Evolutionary conservation across 2,329 filamentous ascomycete genomes (phyloP).

Genomic region (Xylaria sp.): DNA sequence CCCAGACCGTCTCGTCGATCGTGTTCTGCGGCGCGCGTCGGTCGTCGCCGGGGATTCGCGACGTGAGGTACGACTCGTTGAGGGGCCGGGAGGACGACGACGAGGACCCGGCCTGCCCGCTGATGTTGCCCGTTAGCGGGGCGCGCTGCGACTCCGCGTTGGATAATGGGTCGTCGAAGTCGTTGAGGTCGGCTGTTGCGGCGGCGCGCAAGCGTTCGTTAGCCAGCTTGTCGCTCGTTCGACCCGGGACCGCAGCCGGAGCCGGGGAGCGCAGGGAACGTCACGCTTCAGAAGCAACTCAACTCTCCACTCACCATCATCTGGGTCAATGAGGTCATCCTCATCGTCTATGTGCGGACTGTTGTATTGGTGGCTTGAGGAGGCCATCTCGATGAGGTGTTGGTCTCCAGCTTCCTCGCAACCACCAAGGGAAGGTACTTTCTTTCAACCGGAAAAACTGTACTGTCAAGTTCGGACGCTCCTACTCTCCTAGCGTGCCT

Average conservation of each 20-base stretch:
- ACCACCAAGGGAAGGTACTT: not conserved
- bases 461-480: not conserved
- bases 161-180: conserved; percentile 88
- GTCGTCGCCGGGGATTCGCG: conserved; percentile 91
- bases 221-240: conserved; percentile 15
- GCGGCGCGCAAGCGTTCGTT: conserved; percentile 12
- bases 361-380: conserved; percentile 66
- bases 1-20: conserved; percentile 97
- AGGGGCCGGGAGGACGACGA: conserved; percentile 66
- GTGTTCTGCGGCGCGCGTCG: conserved; percentile 89
- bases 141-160: conserved; percentile 74
- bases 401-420: conserved; percentile 17
- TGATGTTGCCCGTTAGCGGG: conserved; percentile 86
- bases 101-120: conserved; percentile 54
- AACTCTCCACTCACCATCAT: conserved; percentile 69
- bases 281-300: not conserved
- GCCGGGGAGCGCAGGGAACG: not conserved
- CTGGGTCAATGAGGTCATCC: conserved; percentile 81
- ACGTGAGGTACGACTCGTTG: conserved; percentile 85
- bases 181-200: conserved; percentile 79
- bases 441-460: not conserved
- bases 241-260: not conserved
- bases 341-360: conserved; percentile 68
- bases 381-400: conserved; percentile 53
- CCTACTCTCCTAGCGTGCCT: not conserved